A percentile compares a stretch with the other conserved stretches of the same genome.
Conservation (phyloP, 352 stramenopile genomes). For the Globisporangium splendens region DNA sequence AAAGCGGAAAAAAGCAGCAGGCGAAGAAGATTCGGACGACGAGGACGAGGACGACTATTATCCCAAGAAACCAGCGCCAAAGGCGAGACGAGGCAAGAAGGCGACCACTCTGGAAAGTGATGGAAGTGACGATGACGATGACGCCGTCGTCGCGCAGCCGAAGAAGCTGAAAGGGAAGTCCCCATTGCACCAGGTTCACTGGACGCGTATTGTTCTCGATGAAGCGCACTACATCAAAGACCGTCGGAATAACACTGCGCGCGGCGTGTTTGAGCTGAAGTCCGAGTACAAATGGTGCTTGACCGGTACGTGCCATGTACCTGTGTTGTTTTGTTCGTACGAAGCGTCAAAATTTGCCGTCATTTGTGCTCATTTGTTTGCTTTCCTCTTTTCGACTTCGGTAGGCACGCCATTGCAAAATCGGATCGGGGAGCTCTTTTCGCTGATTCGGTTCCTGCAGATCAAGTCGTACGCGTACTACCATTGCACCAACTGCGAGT, state of each 20-base stretch:
- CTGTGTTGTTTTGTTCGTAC: neutral
- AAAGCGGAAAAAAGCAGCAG: constrained; percentile 49
- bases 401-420: constrained; percentile 93
- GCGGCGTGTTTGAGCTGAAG: constrained; percentile 96
- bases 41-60: constrained; percentile 28
- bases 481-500: constrained; percentile 94
- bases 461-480: constrained; percentile 98
- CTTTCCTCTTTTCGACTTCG: constrained; percentile 3
- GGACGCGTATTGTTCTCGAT: constrained; percentile 97
- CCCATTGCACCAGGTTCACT: constrained; percentile 93
- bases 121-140: constrained; percentile 28
- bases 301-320: constrained; percentile 72
- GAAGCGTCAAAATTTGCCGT: no score
- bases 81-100: constrained; percentile 31
- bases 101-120: constrained; percentile 26
- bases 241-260: constrained; percentile 92
- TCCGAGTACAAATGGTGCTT: constrained; percentile 97
- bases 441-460: constrained; percentile 96
- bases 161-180: constrained; percentile 50
- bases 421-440: constrained; percentile 94
- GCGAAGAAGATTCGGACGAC: constrained; percentile 49
- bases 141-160: constrained; percentile 21
- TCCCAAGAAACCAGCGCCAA: constrained; percentile 47
- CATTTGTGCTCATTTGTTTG: neutral
- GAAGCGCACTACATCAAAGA: constrained; percentile 96